These are phyloP conservation scores for Podila epicladia DNA, from an alignment of 192 early-diverging fungal genomes.

Conservation along the genomic window DNA sequence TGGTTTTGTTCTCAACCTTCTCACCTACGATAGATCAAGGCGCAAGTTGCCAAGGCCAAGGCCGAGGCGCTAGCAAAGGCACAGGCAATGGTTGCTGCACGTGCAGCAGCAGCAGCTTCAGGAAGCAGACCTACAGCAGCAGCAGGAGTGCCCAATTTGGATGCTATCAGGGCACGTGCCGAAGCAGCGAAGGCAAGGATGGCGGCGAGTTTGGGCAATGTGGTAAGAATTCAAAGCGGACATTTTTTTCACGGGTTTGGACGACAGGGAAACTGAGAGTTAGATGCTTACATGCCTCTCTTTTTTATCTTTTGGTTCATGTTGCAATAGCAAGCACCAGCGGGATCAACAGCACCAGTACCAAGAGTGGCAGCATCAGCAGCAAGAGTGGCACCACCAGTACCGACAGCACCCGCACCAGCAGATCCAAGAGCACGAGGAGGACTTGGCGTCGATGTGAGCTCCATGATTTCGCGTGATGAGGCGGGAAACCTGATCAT, in stretches of 20 bases:
- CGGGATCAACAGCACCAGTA: not conserved
- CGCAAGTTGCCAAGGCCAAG: slow-evolving; percentile 54
- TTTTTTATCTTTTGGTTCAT: too few species aligned
- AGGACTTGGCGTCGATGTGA: slow-evolving; percentile 31
- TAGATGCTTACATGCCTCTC: not conserved
- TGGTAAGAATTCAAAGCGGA: not conserved
- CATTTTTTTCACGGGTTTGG: too few species aligned
- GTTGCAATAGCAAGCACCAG: too few species aligned
- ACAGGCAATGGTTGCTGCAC: slow-evolving; percentile 3
- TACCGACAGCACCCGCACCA: slow-evolving; percentile 4
- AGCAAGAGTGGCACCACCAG: slow-evolving; percentile 1
- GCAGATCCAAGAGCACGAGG: slow-evolving; percentile 24
- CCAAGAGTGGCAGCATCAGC: not conserved
- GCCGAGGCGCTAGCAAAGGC: slow-evolving; percentile 41
- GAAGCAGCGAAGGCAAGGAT: slow-evolving; percentile 18
- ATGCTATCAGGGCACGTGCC: slow-evolving; percentile 8
- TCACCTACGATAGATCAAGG: slow-evolving; percentile 47
- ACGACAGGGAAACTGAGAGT: not conserved
- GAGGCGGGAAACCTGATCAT: slow-evolving; percentile 46
- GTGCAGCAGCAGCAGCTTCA: slow-evolving; percentile 1
- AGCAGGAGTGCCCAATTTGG: not conserved
- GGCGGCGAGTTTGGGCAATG: not conserved
- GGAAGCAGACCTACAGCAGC: not conserved
- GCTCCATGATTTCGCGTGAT: slow-evolving; percentile 37
- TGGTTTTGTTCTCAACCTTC: not conserved